Evolutionary conservation across 2,329 filamentous ascomycete species (phyloP).

Genomic region (Monosporascus sp.): DNA sequence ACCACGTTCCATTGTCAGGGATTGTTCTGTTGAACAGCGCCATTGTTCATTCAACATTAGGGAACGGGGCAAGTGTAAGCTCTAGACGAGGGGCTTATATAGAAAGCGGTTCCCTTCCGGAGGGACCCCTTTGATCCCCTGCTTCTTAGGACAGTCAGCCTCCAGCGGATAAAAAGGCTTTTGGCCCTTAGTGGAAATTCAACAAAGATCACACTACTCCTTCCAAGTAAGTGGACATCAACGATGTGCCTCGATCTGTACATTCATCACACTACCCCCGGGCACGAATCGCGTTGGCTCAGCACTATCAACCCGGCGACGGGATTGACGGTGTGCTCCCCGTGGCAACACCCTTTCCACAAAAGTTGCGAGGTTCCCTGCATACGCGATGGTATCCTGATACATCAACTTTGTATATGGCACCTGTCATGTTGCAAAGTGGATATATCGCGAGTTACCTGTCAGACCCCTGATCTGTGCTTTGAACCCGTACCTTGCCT

Average conservation of each 20-base stretch:
- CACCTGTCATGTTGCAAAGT: background rate
- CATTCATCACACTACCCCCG: background rate
- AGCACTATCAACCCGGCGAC: background rate
- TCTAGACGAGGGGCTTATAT: too few relatives aligned
- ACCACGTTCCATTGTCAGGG: too few relatives aligned
- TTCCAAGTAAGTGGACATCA: background rate
- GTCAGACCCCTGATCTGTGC: background rate
- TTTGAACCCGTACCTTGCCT: background rate
- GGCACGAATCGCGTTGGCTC: background rate
- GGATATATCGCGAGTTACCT: background rate
- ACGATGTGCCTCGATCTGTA: background rate
- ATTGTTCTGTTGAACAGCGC: too few relatives aligned
- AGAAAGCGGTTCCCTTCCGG: too few relatives aligned
- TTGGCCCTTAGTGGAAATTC: too few relatives aligned
- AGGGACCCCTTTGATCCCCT: too few relatives aligned
- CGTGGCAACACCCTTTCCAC: background rate
- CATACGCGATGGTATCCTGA: background rate
- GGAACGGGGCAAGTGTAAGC: too few relatives aligned
- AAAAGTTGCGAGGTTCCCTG: background rate
- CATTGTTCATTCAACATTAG: too few relatives aligned
- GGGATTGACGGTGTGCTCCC: background rate
- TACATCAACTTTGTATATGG: background rate
- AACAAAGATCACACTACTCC: too few relatives aligned
- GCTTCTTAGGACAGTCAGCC: too few relatives aligned
- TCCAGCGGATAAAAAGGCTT: too few relatives aligned